Conservation (phyloP, 257 asterid genomes). For the Nicotiana tomentosiformis region DNA sequence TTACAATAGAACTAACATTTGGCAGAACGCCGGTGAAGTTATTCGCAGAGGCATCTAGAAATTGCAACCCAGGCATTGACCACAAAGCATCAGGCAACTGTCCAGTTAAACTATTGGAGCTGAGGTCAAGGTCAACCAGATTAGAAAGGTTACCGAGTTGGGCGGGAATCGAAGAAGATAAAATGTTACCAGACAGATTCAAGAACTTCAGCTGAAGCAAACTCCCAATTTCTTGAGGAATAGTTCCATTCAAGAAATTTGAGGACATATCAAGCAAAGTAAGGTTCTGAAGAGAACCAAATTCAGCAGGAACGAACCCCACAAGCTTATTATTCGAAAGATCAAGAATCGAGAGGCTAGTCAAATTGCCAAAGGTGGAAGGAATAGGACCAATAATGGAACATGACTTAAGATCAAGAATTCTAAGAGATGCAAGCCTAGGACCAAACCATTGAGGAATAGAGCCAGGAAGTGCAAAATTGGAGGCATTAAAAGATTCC, state of each 20-base stretch:
- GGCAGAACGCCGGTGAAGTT: slow-evolving; percentile 72
- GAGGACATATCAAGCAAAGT: slow-evolving; percentile 54
- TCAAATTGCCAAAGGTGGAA: slow-evolving; percentile 61
- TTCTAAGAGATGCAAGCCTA: slow-evolving; percentile 43
- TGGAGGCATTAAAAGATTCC: slow-evolving; percentile 68
- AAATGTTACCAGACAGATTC: slow-evolving; percentile 66
- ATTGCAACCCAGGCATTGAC: slow-evolving; percentile 58
- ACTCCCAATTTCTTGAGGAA: slow-evolving; percentile 58
- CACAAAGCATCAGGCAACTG: slow-evolving; percentile 47
- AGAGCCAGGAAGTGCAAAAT: slow-evolving; percentile 57
- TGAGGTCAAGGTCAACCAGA: slow-evolving; percentile 75
- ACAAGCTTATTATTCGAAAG: slow-evolving; percentile 61
- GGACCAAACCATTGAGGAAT: slow-evolving; percentile 81
- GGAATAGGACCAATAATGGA: slow-evolving; percentile 57
- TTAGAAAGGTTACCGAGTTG: slow-evolving; percentile 65
- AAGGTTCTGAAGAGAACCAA: slow-evolving; percentile 47
- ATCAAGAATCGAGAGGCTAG: slow-evolving; percentile 62
- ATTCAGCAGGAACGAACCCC: slow-evolving; percentile 40
- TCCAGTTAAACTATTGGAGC: slow-evolving; percentile 60
- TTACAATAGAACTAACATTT: slow-evolving; percentile 27
- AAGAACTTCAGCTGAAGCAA: slow-evolving; percentile 46
- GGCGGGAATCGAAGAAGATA: slow-evolving; percentile 72
- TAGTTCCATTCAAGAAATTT: slow-evolving; percentile 58
- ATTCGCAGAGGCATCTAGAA: slow-evolving; percentile 66
- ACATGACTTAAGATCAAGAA: slow-evolving; percentile 90